Percentiles rank a stretch among this genome's conserved stretches.
These are phyloP conservation scores for Exophiala xenobiotica DNA, from an alignment of 2,329 filamentous ascomycete genomes.

Conservation along the genomic window DNA sequence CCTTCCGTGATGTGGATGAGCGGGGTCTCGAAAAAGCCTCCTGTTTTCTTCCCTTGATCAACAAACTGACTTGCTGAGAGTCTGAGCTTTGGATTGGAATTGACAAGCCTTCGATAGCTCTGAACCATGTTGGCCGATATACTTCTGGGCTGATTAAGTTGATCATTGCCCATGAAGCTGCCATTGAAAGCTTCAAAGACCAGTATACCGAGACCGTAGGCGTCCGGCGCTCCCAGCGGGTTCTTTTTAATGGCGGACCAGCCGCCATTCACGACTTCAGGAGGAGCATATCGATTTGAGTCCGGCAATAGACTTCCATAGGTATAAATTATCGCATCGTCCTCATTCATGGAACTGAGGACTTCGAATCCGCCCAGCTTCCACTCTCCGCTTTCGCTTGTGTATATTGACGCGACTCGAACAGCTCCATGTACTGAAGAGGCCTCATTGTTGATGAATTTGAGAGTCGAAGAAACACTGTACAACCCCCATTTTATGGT, in stretches of 20 bases:
- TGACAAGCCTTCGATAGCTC: slow-evolving; percentile 85
- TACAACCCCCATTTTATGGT: slow-evolving; percentile 96
- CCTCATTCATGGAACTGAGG: slow-evolving; percentile 91
- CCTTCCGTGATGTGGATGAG: slow-evolving; percentile 90
- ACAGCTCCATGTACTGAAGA: slow-evolving; percentile 87
- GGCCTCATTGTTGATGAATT: slow-evolving; percentile 94
- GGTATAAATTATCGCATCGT: slow-evolving; percentile 88
- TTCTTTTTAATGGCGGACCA: slow-evolving; percentile 88
- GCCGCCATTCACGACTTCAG: slow-evolving; percentile 80
- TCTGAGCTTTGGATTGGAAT: slow-evolving; percentile 83
- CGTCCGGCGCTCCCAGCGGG: slow-evolving; percentile 77
- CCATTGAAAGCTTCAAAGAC: slow-evolving; percentile 93
- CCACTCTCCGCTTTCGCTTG: slow-evolving; percentile 96
- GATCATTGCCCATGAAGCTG: slow-evolving; percentile 70
- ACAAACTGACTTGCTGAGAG: slow-evolving; percentile 82
- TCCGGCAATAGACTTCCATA: slow-evolving; percentile 88
- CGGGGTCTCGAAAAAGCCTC: slow-evolving; percentile 89
- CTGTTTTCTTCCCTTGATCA: slow-evolving; percentile 78
- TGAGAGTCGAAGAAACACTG: slow-evolving; percentile 83
- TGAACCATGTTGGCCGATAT: slow-evolving; percentile 86
- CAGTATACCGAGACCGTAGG: slow-evolving; percentile 80
- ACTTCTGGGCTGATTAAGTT: slow-evolving; percentile 79
- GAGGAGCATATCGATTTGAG: slow-evolving; percentile 77
- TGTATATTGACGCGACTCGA: slow-evolving; percentile 83
- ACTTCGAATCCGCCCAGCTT: slow-evolving; percentile 93